A percentile compares a stretch with the other conserved stretches of the same genome.
Evolutionary conservation across 768 basidiomycete genomes (phyloP).

Genomic region (Kwoniella shandongensis): DNA sequence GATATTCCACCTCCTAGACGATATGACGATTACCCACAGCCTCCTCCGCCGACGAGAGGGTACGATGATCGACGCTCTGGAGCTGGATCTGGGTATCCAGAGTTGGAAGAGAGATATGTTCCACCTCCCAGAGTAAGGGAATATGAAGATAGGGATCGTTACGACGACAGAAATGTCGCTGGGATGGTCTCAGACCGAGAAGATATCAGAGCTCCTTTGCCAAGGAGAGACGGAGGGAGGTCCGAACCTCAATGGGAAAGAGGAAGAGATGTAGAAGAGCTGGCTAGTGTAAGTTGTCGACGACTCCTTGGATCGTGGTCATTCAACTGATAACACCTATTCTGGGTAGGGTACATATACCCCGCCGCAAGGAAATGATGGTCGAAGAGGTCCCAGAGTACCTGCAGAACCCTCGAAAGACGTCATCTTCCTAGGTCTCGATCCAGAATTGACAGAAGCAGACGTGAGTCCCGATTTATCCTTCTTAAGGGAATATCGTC

Average conservation of each 20-base stretch:
- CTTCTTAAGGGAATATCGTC: too few relatives aligned
- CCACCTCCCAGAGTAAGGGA: conserved; percentile 1
- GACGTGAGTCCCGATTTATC: conserved; percentile 65
- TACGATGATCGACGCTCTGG: conserved; percentile 12
- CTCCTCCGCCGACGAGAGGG: conserved; percentile 8
- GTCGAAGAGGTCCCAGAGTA: conserved; percentile 11
- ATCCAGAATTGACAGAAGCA: conserved; percentile 86
- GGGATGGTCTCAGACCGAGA: conserved; percentile 41
- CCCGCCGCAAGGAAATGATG: too few relatives aligned
- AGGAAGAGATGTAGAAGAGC: conserved; percentile 33
- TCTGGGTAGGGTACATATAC: not conserved
- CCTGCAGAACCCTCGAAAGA: conserved; percentile 87
- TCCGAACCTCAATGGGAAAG: conserved; percentile 38
- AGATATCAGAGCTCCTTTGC: conserved; percentile 12
- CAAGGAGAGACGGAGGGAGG: conserved; percentile 1
- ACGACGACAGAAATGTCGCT: conserved; percentile 3
- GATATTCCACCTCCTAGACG: conserved; percentile 18
- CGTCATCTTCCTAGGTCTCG: conserved; percentile 92
- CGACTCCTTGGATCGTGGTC: not conserved
- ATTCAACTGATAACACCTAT: conserved; percentile 5
- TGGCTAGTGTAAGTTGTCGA: conserved; percentile 19
- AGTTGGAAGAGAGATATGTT: conserved; percentile 2
- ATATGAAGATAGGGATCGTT: conserved; percentile 5
- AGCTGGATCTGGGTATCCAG: not conserved
- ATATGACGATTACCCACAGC: conserved; percentile 14